These are phyloP conservation scores for Lactarius sanguifluus DNA, from an alignment of 768 basidiomycete genomes.

Conservation along the genomic window DNA sequence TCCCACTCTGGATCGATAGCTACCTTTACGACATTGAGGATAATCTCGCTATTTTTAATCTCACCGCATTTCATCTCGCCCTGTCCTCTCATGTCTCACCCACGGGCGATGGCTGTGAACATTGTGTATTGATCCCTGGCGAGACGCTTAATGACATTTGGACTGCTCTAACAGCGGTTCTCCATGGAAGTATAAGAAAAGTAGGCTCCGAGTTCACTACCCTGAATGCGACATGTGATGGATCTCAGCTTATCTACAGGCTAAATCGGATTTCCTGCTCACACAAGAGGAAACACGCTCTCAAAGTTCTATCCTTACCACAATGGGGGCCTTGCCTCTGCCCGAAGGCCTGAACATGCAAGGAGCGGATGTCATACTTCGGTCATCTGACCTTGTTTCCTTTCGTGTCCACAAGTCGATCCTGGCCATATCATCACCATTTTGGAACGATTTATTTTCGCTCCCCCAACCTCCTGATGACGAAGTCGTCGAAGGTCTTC, in stretches of 20 bases:
- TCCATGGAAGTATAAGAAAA: neutral
- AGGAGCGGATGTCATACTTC: too few species aligned
- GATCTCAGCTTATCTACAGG: neutral
- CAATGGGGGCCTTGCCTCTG: neutral
- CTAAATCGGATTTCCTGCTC: neutral
- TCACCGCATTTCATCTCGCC: neutral
- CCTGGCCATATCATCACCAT: conserved; percentile 1
- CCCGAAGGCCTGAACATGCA: too few species aligned
- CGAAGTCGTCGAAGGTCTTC: neutral
- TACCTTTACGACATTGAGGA: neutral
- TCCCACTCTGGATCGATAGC: neutral
- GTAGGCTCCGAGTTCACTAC: neutral
- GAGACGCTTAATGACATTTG: neutral
- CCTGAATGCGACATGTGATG: neutral
- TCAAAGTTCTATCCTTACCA: neutral
- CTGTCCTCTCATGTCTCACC: neutral
- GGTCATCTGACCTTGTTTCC: neutral
- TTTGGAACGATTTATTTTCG: neutral
- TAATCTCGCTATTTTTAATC: neutral
- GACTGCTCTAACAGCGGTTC: neutral
- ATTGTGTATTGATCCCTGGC: neutral
- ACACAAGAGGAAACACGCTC: neutral
- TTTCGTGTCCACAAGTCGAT: conserved; percentile 3
- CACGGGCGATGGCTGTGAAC: neutral
- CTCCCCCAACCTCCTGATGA: neutral